Evolutionary conservation across 2,329 filamentous ascomycete species (phyloP), one percentile per base, ranked within the genome.

Genomic region (Pestalotiopsis sp.): DNA sequence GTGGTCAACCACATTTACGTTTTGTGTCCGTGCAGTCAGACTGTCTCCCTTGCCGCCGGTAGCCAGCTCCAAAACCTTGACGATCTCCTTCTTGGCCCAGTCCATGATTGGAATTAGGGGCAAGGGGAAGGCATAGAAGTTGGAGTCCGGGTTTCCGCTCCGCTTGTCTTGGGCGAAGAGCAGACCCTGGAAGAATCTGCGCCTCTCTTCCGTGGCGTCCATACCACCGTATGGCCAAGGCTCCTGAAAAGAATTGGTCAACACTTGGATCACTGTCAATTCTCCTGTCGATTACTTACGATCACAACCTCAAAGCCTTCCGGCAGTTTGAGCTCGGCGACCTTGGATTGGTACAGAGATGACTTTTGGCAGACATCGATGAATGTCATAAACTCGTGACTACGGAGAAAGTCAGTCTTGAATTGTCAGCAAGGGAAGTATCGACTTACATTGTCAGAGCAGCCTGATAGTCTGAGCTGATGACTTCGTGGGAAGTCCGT

Each of bases 181-280:
- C 1, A 87, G 79, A 56, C 84, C 85, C 63, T 86, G 84, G 81
- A 87, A 84, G 66, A 81, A 82, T 17, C 83, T 81, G 5, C 80
- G 80, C 3, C 78, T 74, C 25, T 78, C 76, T 62, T 82, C 81
- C 4, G 81, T 79, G 3, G 74, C 75, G 67, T 83, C 81, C 1
- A 78, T 76, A 2, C 82, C 82, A 6, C 84, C 84, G 71, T 93
- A 94, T 49, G 93, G 93, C 92, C 92, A 94, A 0, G 87, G 70
- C 88, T 86, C 83, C 45, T 52, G 20, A n/a, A 20, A 2, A n/a
- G 17, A 3, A n/a, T n/a, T n/a, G n/a, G 45, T 52, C n/a, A 52
- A 7, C 17, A 52, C 45, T 9, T 52, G 45, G 13, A 52, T 3
- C 17, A 9, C 3, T 20, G 3, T 52, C 4, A n/a, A n/a, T 5